Base-by-base conservation (phyloP, 2,329 filamentous ascomycete species). In the Phoma sp. region DNA sequence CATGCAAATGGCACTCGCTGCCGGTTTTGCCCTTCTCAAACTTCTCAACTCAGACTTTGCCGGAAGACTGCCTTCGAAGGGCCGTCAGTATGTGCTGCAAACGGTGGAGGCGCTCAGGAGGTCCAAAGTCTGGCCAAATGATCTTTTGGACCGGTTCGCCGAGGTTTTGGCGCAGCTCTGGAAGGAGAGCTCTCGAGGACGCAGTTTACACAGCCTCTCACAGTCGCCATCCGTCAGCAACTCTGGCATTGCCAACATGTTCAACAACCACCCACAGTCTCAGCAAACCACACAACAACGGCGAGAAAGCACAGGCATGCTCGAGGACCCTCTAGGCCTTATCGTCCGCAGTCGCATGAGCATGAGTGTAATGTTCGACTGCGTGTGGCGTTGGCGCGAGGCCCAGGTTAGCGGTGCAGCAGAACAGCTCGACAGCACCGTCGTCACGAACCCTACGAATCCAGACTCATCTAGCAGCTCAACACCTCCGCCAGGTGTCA, bases 91-190 rank as follows among this genome's bases (percentile, higher is more conserved):
- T 10, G 92, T 93, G 68, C 84, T 90, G 61, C 81, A 84, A 37
- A 89, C 89, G 1, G 87, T 93, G 46, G 81, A 82, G 37, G 85
- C 86, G 4, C 87, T 93, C 42, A 83, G 90, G 28, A 83, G 84
- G 45, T 89, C 90, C 40, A 92, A 89, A 60, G 87, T 93, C 15
- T 84, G 87, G 36, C 84, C 87, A 56, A 93, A 93, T 66, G 91
- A 95, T 67, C 81, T 95, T 10, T 87, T 91, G 47, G 91, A 89
- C 81, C 84, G 91, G 26, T 80, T 93, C 55, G 89, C 90, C 2
- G 91, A 93, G 76, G 83, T 95, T n/a, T 89, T 93, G 81, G 90
- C 91, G 5, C 91, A 93, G 76, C 88, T 95, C 74, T 95, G 90
- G 89, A 91, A 92, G 64, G 88, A 74, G 29, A 77, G 74, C 48